Conservation (phyloP, 2,329 filamentous ascomycete genomes). For the Microcyclospora pomicola region DNA sequence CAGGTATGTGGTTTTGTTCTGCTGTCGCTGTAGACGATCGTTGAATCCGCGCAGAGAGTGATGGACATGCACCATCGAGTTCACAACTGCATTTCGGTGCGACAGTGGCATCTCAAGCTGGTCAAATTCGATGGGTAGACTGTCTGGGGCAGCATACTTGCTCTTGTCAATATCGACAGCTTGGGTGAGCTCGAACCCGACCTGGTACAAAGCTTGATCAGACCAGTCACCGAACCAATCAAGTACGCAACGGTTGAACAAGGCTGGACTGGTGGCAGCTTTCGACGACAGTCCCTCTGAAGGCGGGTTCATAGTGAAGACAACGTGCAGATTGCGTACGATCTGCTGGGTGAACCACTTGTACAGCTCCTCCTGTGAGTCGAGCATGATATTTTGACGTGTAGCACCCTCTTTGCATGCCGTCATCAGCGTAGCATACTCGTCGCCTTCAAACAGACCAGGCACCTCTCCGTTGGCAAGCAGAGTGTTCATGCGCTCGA, state of each 20-base stretch:
- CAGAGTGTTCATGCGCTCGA: constrained; percentile 98
- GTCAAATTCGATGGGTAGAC: constrained; percentile 82
- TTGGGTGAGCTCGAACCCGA: constrained; percentile 86
- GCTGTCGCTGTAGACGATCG: constrained; percentile 72
- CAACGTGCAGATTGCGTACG: constrained; percentile 95
- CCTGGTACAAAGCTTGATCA: constrained; percentile 95
- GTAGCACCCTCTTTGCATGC: constrained; percentile 97
- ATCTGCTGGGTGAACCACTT: constrained; percentile 99
- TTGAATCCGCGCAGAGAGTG: constrained; percentile 90
- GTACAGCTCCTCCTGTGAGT: constrained; percentile 98
- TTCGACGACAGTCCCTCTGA: constrained; percentile 90
- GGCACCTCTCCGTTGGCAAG: constrained; percentile 99
- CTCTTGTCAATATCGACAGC: constrained; percentile 88
- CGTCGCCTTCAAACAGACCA: constrained; percentile 96
- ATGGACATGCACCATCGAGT: constrained; percentile 98
- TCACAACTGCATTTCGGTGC: constrained; percentile 84
- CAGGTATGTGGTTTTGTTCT: constrained; percentile 82
- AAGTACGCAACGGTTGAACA: constrained; percentile 98
- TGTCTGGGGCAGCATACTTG: constrained; percentile 76
- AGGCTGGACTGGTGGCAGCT: constrained; percentile 87
- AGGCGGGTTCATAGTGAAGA: constrained; percentile 99
- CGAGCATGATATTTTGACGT: constrained; percentile 81
- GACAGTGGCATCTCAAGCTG: constrained; percentile 72
- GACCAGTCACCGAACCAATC: constrained; percentile 99
- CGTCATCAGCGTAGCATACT: constrained; percentile 96